These are phyloP conservation scores for Hebeloma cylindrosporum DNA, from an alignment of 768 basidiomycete species.

Conservation along the genomic window DNA sequence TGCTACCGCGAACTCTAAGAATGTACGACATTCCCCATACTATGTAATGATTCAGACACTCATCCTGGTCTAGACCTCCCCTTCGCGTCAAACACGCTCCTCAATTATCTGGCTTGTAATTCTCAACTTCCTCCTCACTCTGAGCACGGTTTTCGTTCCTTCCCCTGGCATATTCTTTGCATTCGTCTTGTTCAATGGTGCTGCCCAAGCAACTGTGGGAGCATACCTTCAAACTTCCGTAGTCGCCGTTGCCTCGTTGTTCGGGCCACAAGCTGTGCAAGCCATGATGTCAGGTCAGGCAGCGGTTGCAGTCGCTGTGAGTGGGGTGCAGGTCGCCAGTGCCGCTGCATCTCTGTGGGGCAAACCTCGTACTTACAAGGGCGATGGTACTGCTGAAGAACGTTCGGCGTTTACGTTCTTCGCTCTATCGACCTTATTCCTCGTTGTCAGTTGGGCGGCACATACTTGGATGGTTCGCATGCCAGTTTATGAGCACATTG, in stretches of 20 bases:
- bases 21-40: slow-evolving; percentile 41
- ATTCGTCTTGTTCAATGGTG: slow-evolving; percentile 63
- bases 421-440: slow-evolving; percentile 64
- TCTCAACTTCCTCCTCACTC: slow-evolving; percentile 57
- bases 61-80: slow-evolving; percentile 52
- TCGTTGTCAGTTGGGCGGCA: slow-evolving; percentile 51
- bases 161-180: slow-evolving; percentile 58
- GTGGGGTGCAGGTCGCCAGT: slow-evolving; percentile 71
- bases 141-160: slow-evolving; percentile 63
- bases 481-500: slow-evolving; percentile 57
- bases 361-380: slow-evolving; percentile 31
- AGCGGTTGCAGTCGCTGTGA: slow-evolving; percentile 80
- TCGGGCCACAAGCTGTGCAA: slow-evolving; percentile 73
- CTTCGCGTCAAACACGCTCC: slow-evolving; percentile 55
- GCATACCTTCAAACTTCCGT: slow-evolving; percentile 78
- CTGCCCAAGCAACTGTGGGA: slow-evolving; percentile 58
- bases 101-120: slow-evolving; percentile 52
- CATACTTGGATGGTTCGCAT: slow-evolving; percentile 58
- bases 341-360: slow-evolving; percentile 57
- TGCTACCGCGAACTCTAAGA: slow-evolving; percentile 68
- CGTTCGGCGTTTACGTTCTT: slow-evolving; percentile 77
- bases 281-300: slow-evolving; percentile 83
- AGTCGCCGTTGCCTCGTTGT: slow-evolving; percentile 78
- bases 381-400: slow-evolving; percentile 55
- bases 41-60: slow-evolving; percentile 2